Evolutionary conservation across 2,329 filamentous ascomycete species (phyloP).

Genomic region (Aureobasidium musti): DNA sequence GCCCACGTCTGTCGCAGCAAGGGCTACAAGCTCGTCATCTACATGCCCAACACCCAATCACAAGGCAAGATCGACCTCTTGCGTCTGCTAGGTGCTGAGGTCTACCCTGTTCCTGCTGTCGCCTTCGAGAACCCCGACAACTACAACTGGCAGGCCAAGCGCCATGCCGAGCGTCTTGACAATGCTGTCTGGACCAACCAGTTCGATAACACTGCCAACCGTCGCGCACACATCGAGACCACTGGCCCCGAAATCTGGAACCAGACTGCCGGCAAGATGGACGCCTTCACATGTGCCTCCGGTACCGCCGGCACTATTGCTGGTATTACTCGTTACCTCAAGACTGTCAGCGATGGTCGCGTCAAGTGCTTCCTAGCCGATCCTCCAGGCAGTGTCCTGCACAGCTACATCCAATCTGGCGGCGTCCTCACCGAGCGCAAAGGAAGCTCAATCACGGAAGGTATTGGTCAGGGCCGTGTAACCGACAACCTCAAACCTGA

Average conservation of each 20-base stretch:
- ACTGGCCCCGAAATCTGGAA: conserved; percentile 97
- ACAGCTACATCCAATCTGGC: conserved; percentile 85
- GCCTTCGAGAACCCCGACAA: conserved; percentile 94
- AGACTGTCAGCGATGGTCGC: conserved; percentile 72
- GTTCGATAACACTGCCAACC: conserved; percentile 95
- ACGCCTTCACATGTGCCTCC: conserved; percentile 94
- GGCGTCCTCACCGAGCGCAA: conserved; percentile 78
- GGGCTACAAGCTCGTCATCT: conserved; percentile 95
- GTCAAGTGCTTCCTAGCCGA: conserved; percentile 92
- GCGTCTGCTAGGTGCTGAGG: conserved; percentile 86
- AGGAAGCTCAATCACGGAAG: conserved; percentile 92
- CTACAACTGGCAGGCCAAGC: conserved; percentile 93
- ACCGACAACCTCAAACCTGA: conserved; percentile 94
- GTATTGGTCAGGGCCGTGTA: conserved; percentile 92
- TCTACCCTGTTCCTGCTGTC: conserved; percentile 93
- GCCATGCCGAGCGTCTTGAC: conserved; percentile 82
- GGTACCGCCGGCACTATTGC: conserved; percentile 92
- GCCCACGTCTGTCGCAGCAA: conserved; percentile 92
- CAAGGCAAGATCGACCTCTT: conserved; percentile 97
- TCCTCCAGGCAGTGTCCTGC: conserved; percentile 88
- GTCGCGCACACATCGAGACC: conserved; percentile 91
- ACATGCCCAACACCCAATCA: conserved; percentile 99
- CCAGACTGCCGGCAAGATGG: conserved; percentile 80
- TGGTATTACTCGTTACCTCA: conserved; percentile 83
- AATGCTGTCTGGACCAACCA: conserved; percentile 99